These are phyloP conservation scores for Thermothelomyces thermophilus DNA, from an alignment of 2,329 filamentous ascomycete species.

Conservation along the genomic window DNA sequence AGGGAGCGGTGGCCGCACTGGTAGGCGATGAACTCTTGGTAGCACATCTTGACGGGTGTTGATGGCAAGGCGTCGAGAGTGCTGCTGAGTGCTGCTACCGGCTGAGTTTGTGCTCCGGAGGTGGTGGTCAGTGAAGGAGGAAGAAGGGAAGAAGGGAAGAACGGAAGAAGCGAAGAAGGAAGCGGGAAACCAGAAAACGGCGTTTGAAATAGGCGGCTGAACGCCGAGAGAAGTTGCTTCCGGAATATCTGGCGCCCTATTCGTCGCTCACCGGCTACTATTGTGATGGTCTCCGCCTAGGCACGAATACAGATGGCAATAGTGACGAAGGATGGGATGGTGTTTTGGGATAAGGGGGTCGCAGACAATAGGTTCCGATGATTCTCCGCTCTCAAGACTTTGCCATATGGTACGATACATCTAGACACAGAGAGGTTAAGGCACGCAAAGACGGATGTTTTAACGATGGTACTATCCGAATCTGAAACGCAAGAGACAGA, in stretches of 20 bases:
- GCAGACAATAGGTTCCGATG: no score
- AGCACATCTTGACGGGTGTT: slow-evolving; percentile 35
- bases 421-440: no score
- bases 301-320: background rate
- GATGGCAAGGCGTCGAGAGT: background rate
- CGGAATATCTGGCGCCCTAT: background rate
- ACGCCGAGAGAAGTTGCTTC: background rate
- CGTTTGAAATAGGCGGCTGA: background rate
- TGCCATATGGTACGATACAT: no score
- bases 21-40: slow-evolving; percentile 40
- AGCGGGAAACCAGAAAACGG: background rate
- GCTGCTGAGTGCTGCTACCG: background rate
- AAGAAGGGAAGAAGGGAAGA: no score
- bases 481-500: background rate
- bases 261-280: background rate
- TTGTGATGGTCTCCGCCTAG: background rate
- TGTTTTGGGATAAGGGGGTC: no score
- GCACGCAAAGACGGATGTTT: background rate
- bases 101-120: background rate
- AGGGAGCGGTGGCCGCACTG: slow-evolving; percentile 41
- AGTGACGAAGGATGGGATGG: background rate
- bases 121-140: background rate
- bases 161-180: no score
- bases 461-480: no score
- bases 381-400: no score